Evolutionary conservation across 768 basidiomycete genomes (phyloP).

Genomic region (Nidularia pulvinata): DNA sequence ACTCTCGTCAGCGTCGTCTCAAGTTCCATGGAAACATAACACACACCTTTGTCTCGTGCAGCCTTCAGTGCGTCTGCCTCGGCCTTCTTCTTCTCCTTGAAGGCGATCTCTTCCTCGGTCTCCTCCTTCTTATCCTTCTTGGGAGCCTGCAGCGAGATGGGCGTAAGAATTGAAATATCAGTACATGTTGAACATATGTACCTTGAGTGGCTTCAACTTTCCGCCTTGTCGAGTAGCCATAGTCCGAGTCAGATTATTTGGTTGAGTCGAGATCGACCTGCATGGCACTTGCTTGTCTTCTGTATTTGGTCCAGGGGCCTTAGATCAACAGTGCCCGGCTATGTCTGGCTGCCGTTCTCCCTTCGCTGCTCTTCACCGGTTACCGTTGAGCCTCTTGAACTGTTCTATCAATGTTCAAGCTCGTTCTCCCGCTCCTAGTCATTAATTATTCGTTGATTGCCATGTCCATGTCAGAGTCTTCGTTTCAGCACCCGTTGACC

Average conservation of each 20-base stretch:
- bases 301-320: too few relatives aligned
- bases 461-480: too few relatives aligned
- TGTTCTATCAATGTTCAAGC: too few relatives aligned
- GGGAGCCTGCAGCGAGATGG: slow-evolving; percentile 50
- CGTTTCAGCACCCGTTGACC: too few relatives aligned
- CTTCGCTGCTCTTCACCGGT: too few relatives aligned
- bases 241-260: neutral
- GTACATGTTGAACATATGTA: slow-evolving; percentile 13
- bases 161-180: neutral
- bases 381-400: too few relatives aligned
- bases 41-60: slow-evolving; percentile 70
- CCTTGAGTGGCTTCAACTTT: slow-evolving; percentile 89
- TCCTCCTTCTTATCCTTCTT: slow-evolving; percentile 82
- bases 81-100: slow-evolving; percentile 77
- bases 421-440: too few relatives aligned
- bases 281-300: too few relatives aligned
- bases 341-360: too few relatives aligned
- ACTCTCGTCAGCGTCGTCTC: neutral
- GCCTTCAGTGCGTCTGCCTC: slow-evolving; percentile 75
- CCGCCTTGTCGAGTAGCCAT: slow-evolving; percentile 43
- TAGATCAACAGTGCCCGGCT: too few relatives aligned
- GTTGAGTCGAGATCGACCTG: neutral
- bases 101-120: slow-evolving; percentile 67
- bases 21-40: neutral
- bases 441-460: too few relatives aligned